Percentiles rank a stretch among this genome's conserved stretches.
Evolutionary conservation across 176 grass and related monocot genomes (phyloP).

Genomic region (Carex cristatella): DNA sequence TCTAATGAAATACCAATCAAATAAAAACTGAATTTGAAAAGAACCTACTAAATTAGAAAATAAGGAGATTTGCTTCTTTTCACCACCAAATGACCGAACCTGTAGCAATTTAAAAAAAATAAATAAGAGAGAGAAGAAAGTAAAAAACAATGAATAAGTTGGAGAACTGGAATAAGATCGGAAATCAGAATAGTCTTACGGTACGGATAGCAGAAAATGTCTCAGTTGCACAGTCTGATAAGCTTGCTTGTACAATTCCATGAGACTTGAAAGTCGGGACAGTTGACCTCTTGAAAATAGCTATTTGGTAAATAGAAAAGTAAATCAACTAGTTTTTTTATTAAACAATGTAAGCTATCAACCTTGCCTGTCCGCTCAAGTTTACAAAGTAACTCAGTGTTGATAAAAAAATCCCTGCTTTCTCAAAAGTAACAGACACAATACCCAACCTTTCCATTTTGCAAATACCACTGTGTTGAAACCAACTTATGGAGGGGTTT

Average conservation of each 20-base stretch:
- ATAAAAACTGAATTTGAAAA: not conserved
- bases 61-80: conserved; percentile 83
- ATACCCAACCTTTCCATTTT: not conserved
- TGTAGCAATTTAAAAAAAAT: conserved; percentile 29
- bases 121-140: conserved; percentile 16
- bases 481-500: not conserved
- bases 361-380: not conserved
- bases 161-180: conserved; percentile 17
- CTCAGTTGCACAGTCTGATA: conserved; percentile 88
- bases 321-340: not conserved
- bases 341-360: not conserved
- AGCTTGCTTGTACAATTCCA: conserved; percentile 72
- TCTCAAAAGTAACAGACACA: not conserved
- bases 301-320: conserved; percentile 40
- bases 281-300: conserved; percentile 96
- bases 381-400: not conserved
- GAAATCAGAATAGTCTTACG: conserved; percentile 40
- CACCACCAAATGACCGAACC: conserved; percentile 94
- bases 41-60: conserved; percentile 72
- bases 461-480: not conserved
- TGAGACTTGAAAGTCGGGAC: conserved; percentile 86
- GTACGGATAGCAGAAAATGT: conserved; percentile 95
- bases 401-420: no score
- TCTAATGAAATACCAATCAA: not conserved
- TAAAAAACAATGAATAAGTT: not conserved